A percentile compares a stretch with the other conserved stretches of the same genome.
Evolutionary conservation across 139 green algal genomes (phyloP).

Genomic region (Spirogloea muscicola): DNA sequence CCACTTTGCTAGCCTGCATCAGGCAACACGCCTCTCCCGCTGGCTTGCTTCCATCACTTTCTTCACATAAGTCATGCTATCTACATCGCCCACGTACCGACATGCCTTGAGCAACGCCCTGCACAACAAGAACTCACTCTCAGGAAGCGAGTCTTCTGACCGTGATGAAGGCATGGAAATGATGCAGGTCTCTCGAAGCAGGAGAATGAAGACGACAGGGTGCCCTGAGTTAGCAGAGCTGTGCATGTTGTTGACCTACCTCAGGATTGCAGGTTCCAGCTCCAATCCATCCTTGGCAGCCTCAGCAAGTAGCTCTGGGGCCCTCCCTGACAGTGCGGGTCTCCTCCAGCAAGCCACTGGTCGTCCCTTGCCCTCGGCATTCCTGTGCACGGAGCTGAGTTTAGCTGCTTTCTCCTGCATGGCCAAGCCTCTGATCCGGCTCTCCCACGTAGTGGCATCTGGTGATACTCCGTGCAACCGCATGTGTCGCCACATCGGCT

Average conservation of each 20-base stretch:
- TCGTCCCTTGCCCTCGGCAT: no score
- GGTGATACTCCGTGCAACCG: background rate
- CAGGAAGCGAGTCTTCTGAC: background rate
- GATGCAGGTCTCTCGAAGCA: background rate
- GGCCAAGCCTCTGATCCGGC: slow-evolving; percentile 8
- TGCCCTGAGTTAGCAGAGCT: background rate
- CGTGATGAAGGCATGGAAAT: background rate
- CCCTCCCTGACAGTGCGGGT: background rate
- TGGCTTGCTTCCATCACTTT: slow-evolving; percentile 4
- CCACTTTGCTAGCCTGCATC: no score
- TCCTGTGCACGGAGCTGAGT: no score
- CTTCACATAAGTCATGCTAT: background rate
- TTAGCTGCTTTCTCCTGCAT: background rate
- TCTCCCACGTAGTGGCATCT: slow-evolving; percentile 15
- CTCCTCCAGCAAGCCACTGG: no score
- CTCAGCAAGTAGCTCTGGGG: slow-evolving; percentile 4
- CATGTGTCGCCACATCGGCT: slow-evolving; percentile 34
- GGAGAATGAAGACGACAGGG: background rate
- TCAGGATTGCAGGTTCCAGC: background rate
- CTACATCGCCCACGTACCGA: background rate
- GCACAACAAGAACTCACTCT: background rate
- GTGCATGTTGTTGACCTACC: background rate
- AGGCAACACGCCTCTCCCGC: no score
- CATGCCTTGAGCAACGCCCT: background rate
- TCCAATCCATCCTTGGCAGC: background rate